These are phyloP conservation scores for Ceratocystis smalleyi DNA, from an alignment of 2,329 filamentous ascomycete species.

Conservation along the genomic window DNA sequence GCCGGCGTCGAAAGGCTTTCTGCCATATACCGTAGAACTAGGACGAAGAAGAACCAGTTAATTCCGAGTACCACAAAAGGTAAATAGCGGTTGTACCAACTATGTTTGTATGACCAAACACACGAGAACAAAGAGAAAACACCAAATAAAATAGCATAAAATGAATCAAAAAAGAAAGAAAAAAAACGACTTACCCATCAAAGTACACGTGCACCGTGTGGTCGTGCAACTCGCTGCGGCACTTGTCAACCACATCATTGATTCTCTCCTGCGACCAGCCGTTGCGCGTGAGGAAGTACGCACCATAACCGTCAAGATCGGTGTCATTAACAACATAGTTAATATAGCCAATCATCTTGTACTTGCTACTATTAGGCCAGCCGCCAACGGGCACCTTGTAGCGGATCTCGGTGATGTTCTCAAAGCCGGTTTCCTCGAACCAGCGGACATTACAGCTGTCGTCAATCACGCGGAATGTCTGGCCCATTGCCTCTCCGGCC, in stretches of 20 bases:
- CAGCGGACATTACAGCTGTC: slow-evolving; percentile 18
- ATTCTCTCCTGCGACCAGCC: slow-evolving; percentile 25
- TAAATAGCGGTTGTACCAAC: not conserved
- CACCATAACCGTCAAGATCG: slow-evolving; percentile 25
- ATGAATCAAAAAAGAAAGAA: not conserved
- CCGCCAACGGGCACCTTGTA: slow-evolving; percentile 28
- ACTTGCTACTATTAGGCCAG: slow-evolving; percentile 31
- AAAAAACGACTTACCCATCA: slow-evolving; percentile 24
- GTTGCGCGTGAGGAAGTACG: slow-evolving; percentile 27
- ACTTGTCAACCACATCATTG: slow-evolving; percentile 23
- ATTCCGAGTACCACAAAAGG: not conserved
- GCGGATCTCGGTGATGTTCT: slow-evolving; percentile 19
- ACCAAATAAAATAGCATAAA: not conserved
- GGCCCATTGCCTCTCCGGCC: slow-evolving; percentile 22
- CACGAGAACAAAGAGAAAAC: not conserved
- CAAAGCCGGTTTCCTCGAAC: slow-evolving; percentile 21
- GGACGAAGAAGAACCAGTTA: not conserved
- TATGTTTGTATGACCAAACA: not conserved
- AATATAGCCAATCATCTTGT: slow-evolving; percentile 31
- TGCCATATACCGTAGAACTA: slow-evolving; percentile 9
- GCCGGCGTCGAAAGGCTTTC: slow-evolving; percentile 7
- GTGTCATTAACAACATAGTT: slow-evolving; percentile 24
- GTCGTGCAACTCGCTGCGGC: slow-evolving; percentile 25
- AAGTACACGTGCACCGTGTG: slow-evolving; percentile 26
- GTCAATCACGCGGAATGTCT: slow-evolving; percentile 21